These are phyloP conservation scores for Metschnikowia gelsemii DNA, from an alignment of 805 yeast species.

Conservation along the genomic window DNA sequence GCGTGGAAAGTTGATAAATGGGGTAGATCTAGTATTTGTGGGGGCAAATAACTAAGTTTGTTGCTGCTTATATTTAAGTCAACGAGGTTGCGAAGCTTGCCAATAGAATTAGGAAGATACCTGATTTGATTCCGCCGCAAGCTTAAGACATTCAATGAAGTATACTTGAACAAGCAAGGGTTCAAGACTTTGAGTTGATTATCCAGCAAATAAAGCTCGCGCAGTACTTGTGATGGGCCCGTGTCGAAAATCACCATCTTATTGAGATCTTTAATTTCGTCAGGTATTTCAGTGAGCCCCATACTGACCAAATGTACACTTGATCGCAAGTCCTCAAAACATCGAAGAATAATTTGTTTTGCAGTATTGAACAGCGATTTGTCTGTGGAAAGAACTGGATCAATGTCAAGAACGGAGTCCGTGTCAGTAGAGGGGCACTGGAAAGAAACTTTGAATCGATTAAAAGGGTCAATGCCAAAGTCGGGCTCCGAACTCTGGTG, in stretches of 20 bases:
- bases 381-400: conserved; percentile 5
- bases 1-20: conserved; percentile 47
- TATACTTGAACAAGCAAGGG: conserved; percentile 50
- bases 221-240: conserved; percentile 27
- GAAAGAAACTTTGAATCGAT: conserved; percentile 34
- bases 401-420: conserved; percentile 23
- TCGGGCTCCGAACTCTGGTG: conserved; percentile 39
- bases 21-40: conserved; percentile 48
- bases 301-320: conserved; percentile 48
- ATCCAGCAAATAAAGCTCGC: conserved; percentile 51
- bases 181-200: conserved; percentile 49
- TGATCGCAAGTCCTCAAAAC: conserved; percentile 49
- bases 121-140: conserved; percentile 45
- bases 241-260: conserved; percentile 46
- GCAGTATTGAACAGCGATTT: conserved; percentile 29
- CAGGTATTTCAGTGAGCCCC: conserved; percentile 51
- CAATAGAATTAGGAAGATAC: conserved; percentile 22
- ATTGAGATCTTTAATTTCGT: conserved; percentile 56
- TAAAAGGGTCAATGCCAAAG: conserved; percentile 52
- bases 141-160: conserved; percentile 51
- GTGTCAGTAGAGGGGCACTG: conserved; percentile 35
- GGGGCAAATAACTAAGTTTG: conserved; percentile 51
- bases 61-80: conserved; percentile 54
- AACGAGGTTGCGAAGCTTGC: conserved; percentile 34
- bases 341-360: conserved; percentile 39